phyloP scores from a whole-genome alignment of 768 basidiomycete genomes.

The Galerina sulciceps region DNA sequence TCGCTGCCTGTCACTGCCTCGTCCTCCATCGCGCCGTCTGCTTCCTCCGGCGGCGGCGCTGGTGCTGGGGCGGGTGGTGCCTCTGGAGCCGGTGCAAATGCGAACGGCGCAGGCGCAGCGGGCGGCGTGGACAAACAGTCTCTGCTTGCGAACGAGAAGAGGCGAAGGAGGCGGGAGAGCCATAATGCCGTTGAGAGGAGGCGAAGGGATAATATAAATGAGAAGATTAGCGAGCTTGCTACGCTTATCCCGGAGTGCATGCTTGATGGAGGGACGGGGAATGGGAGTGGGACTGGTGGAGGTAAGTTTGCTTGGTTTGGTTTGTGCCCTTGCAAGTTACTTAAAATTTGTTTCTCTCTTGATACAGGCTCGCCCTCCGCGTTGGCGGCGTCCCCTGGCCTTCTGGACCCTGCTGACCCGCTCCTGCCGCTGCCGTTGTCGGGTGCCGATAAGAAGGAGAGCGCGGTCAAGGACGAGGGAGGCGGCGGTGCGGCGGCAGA shows the following conservation, averaged over 20 bases:
- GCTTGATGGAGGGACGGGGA: constrained; percentile 47
- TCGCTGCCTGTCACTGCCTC: background rate
- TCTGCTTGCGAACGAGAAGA: constrained; percentile 77
- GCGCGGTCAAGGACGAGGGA: constrained; percentile 18
- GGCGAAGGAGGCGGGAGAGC: constrained; percentile 78
- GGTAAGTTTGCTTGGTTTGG: constrained; percentile 11
- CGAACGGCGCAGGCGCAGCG: background rate
- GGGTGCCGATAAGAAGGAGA: background rate
- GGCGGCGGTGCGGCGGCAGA: constrained; percentile 26
- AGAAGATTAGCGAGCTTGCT: constrained; percentile 90
- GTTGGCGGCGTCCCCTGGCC: constrained; percentile 10
- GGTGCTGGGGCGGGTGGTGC: background rate
- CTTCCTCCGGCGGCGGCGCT: background rate
- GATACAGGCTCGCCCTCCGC: constrained; percentile 12
- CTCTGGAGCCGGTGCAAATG: background rate
- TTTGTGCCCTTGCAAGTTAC: background rate
- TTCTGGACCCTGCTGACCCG: constrained; percentile 11
- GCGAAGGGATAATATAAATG: constrained; percentile 91
- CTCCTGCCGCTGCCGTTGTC: background rate
- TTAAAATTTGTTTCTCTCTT: background rate
- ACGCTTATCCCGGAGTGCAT: constrained; percentile 88
- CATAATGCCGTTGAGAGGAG: constrained; percentile 94
- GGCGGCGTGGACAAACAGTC: constrained; percentile 51
- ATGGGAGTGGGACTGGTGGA: constrained; percentile 15
- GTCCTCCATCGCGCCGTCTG: background rate